Evolutionary conservation across 73 alveolate species (phyloP).

Genomic region (Blepharisma stoltei): DNA sequence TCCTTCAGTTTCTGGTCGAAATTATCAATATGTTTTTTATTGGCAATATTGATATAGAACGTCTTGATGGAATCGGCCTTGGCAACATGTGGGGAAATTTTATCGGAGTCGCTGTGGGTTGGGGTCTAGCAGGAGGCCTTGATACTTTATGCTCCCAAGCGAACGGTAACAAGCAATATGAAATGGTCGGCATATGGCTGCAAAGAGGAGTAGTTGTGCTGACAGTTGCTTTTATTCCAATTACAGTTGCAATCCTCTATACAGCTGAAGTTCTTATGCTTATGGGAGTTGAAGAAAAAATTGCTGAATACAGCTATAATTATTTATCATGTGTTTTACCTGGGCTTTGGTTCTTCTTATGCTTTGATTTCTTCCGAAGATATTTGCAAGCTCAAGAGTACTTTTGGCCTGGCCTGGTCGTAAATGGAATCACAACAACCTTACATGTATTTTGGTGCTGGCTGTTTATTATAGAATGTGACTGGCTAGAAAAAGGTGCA

Average conservation of each 20-base stretch:
- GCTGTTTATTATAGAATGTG: neutral
- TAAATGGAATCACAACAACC: neutral
- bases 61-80: neutral
- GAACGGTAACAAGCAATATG: conserved; percentile 33
- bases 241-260: conserved; percentile 16
- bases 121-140: conserved; percentile 38
- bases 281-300: conserved; percentile 22
- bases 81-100: conserved; percentile 25
- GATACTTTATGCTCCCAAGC: conserved; percentile 39
- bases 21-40: neutral
- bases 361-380: conserved; percentile 34
- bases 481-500: conserved; percentile 28
- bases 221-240: conserved; percentile 36
- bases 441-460: conserved; percentile 41
- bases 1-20: neutral
- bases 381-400: conserved; percentile 30
- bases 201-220: conserved; percentile 33
- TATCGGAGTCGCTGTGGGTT: conserved; percentile 26
- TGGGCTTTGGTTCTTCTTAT: conserved; percentile 30
- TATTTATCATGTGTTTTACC: conserved; percentile 30
- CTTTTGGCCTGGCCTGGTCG: conserved; percentile 21
- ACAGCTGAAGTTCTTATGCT: conserved; percentile 29
- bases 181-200: conserved; percentile 31
- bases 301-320: conserved; percentile 30
- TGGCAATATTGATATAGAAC: neutral